Evolutionary conservation across 441 rosid species (phyloP).

Genomic region (Croton setiger): DNA sequence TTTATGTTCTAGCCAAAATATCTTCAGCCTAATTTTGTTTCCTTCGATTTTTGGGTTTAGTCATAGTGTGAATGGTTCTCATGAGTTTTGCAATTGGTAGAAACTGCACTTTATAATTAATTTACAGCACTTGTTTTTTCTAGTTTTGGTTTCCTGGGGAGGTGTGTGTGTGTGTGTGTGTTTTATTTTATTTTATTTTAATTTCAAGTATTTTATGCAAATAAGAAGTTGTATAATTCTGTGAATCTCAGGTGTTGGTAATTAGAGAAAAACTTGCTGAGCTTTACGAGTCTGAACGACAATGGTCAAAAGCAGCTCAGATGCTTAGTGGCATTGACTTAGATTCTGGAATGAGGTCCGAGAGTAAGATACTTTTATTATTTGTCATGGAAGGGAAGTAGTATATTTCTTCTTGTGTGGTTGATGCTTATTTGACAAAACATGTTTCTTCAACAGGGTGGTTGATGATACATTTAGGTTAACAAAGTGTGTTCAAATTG

Average conservation of each 20-base stretch:
- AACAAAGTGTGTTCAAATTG: constrained; percentile 97
- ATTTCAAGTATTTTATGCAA: not conserved
- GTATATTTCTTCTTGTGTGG: not conserved
- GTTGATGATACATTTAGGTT: constrained; percentile 82
- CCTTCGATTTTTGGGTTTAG: not conserved
- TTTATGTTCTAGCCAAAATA: too few relatives aligned
- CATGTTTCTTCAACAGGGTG: constrained; percentile 47
- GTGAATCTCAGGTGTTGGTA: constrained; percentile 57
- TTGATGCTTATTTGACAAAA: not conserved
- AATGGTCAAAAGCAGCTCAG: constrained; percentile 98
- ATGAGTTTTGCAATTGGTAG: not conserved
- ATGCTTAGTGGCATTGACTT: constrained; percentile 98
- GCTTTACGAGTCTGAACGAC: constrained; percentile 85
- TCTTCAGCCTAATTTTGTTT: too few relatives aligned
- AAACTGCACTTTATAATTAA: not conserved
- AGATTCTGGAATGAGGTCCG: constrained; percentile 96
- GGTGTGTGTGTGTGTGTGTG: too few relatives aligned
- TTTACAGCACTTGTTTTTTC: not conserved
- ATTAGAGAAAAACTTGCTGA: constrained; percentile 97
- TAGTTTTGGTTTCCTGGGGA: too few relatives aligned
- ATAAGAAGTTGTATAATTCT: not conserved
- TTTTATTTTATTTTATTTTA: not conserved
- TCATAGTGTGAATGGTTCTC: not conserved
- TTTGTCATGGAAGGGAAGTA: not conserved
- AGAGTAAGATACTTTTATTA: constrained; percentile 19